Percentiles rank a stretch among this genome's conserved stretches.
These are phyloP conservation scores for Scopulariopsis brevicaulis DNA, from an alignment of 2,329 filamentous ascomycete genomes.

Conservation along the genomic window DNA sequence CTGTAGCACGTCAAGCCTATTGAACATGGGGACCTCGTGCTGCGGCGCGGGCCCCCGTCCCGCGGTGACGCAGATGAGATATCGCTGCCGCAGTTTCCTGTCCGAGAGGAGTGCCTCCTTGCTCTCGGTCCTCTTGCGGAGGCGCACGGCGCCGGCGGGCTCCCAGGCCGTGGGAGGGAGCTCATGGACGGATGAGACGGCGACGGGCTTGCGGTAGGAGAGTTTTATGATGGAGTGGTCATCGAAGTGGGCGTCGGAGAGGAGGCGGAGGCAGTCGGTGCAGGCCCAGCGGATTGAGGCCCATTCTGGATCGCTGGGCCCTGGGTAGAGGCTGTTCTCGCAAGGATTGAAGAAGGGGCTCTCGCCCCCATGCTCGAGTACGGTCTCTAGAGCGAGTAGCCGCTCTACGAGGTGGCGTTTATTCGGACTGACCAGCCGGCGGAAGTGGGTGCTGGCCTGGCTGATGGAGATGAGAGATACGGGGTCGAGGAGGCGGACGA, in stretches of 20 bases:
- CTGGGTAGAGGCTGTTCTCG: neutral
- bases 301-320: neutral
- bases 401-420: neutral
- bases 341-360: neutral
- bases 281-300: neutral
- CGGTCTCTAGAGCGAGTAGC: neutral
- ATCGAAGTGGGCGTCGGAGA: neutral
- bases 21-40: neutral
- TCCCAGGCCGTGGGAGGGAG: neutral
- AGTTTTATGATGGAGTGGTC: neutral
- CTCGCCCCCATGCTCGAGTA: neutral
- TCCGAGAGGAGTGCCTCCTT: neutral
- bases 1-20: neutral
- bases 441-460: slow-evolving; percentile 5
- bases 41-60: neutral
- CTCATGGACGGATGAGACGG: neutral
- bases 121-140: neutral
- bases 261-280: neutral
- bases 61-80: neutral
- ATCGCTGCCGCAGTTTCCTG: neutral
- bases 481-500: neutral
- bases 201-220: neutral
- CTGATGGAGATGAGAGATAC: slow-evolving; percentile 5
- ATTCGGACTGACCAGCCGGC: neutral
- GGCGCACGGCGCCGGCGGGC: neutral